Base-by-base conservation (phyloP, 2,329 filamentous ascomycete species). In the Hypoxylon sp. region DNA sequence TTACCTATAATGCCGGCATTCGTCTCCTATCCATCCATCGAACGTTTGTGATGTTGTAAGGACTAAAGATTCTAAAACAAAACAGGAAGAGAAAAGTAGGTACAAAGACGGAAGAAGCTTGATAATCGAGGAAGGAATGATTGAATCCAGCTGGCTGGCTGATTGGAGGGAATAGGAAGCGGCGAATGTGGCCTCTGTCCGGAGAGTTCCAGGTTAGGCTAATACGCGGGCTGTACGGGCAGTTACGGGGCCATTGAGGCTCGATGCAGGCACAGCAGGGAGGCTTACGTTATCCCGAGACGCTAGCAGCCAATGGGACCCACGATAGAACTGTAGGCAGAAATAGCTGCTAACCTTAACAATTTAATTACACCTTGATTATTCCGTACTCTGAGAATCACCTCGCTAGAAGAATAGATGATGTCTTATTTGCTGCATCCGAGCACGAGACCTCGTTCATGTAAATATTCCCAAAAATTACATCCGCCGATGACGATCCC, bases 101-200 rank as follows among this genome's bases (percentile, higher is more conserved):
- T 40, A 49, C 11, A 57, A 42, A 40, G 28, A 62, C 28, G 12
- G 36, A 44, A 28, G 20, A 45, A 57, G 32, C 12, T 52, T 44
- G 32, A 33, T 46, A 40, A 36, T 52, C 20, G 28, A 42, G 32
- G 28, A 50, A 53, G 40, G 36, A 53, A n/a, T 33, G 48, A 46
- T 46, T 55, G 52, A 14, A 55, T 33, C 11, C 9, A 53, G 55
- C 45, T 54, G 28, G 51, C 50, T 59, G 44, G 55, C 45, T 54
- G 28, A 55, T 54, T 59, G 44, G 45, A 59, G 22, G 28, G 49
- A 18, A 49, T 9, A 20, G 42, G 44, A 61, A 69, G 52, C 52
- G 52, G 56, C 61, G 61, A 69, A 63, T 59, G 67, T 70, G 67
- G 67, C 67, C 67, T 70, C 58, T 65, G 58, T 33, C 11, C 12